Percentiles rank a stretch among this genome's conserved stretches.
Evolutionary conservation across 192 early-diverging fungal species (phyloP).

Genomic region (Backusella psychrophila): DNA sequence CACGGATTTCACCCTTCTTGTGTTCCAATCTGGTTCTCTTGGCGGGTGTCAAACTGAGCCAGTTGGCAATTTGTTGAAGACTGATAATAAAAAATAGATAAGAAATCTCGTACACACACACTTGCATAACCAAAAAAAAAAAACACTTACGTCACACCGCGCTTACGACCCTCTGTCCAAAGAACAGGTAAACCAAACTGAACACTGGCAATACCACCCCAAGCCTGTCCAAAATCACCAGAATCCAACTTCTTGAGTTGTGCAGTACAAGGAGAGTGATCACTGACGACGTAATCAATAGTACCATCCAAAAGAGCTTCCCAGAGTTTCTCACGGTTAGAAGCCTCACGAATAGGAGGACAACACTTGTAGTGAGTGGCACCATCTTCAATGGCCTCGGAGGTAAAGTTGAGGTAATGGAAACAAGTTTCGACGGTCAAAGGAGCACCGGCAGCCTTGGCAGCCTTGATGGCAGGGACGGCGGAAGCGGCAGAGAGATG

Average conservation of each 20-base stretch:
- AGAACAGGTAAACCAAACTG: slow-evolving; percentile 78
- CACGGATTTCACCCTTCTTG: slow-evolving; percentile 67
- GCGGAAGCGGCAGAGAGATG: slow-evolving; percentile 79
- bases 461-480: slow-evolving; percentile 66
- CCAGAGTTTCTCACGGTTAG: slow-evolving; percentile 72
- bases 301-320: slow-evolving; percentile 71
- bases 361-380: slow-evolving; percentile 86
- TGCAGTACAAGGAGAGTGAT: slow-evolving; percentile 81
- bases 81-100: slow-evolving; percentile 12
- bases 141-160: slow-evolving; percentile 52
- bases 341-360: slow-evolving; percentile 72
- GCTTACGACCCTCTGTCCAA: slow-evolving; percentile 73
- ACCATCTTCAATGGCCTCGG: slow-evolving; percentile 64
- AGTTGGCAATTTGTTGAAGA: slow-evolving; percentile 34
- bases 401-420: slow-evolving; percentile 71
- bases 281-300: slow-evolving; percentile 81
- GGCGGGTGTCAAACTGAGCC: slow-evolving; percentile 68
- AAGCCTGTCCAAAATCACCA: slow-evolving; percentile 77
- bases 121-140: background rate
- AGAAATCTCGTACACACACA: background rate
- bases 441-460: slow-evolving; percentile 65
- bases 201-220: slow-evolving; percentile 81
- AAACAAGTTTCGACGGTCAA: slow-evolving; percentile 84
- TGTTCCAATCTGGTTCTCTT: slow-evolving; percentile 54
- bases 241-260: slow-evolving; percentile 67